Conservation (phyloP, 768 basidiomycete species). For the Pleurotus eryngii region DNA sequence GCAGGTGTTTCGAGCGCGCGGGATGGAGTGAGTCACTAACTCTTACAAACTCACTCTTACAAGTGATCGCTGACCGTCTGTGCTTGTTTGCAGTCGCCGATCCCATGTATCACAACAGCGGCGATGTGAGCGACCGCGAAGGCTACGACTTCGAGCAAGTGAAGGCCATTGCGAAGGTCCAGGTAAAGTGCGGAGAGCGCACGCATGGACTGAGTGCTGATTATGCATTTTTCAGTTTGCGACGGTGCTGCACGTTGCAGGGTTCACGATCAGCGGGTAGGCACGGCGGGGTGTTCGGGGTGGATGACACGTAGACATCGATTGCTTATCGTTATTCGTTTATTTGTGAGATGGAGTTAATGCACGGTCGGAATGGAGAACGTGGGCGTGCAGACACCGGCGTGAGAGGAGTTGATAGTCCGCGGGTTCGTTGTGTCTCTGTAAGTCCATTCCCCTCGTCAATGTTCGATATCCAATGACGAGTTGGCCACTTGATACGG, state of each 20-base stretch:
- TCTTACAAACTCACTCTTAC: too few species aligned
- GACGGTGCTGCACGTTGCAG: conserved; percentile 10
- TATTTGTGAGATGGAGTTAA: too few species aligned
- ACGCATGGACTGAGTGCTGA: neutral
- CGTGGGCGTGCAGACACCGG: too few species aligned
- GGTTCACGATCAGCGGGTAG: neutral
- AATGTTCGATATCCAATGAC: too few species aligned
- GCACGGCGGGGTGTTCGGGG: too few species aligned
- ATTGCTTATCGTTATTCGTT: too few species aligned
- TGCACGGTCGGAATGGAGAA: too few species aligned
- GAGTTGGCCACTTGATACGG: too few species aligned
- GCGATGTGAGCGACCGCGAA: conserved; percentile 74
- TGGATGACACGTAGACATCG: too few species aligned
- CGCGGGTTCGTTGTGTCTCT: too few species aligned
- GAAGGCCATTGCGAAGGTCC: conserved; percentile 82
- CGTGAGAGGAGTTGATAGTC: too few species aligned
- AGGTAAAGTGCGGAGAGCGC: conserved; percentile 40
- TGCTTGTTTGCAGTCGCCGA: conserved; percentile 56
- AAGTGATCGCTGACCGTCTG: conserved; percentile 2
- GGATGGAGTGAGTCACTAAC: conserved; percentile 53
- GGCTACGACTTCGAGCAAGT: conserved; percentile 86
- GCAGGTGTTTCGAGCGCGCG: conserved; percentile 86
- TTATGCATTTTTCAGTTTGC: conserved; percentile 7
- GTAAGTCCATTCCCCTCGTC: too few species aligned
- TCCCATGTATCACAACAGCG: conserved; percentile 87